A percentile compares a stretch with the other conserved stretches of the same genome.
Conservation (phyloP, 2,329 filamentous ascomycete genomes). For the Didymella lethalis region DNA sequence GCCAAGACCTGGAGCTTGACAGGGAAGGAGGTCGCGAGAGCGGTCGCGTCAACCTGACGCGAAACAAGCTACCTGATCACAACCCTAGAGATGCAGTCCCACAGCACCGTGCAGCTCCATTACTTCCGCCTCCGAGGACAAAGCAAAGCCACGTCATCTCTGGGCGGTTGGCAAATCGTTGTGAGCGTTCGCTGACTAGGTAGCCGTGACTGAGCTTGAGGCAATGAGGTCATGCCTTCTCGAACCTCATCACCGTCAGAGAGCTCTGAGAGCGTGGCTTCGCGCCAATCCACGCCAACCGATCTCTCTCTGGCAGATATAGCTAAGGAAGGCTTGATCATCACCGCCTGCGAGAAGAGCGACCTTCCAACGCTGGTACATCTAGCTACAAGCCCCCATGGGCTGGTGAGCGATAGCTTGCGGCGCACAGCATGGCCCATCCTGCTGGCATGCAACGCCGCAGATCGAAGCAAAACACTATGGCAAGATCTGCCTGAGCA, state of each 20-base stretch:
- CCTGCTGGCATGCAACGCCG: slow-evolving; percentile 52
- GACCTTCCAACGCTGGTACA: slow-evolving; percentile 52
- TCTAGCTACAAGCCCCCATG: slow-evolving; percentile 55
- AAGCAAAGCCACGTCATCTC: slow-evolving; percentile 20
- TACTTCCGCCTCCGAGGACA: slow-evolving; percentile 6
- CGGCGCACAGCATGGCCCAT: slow-evolving; percentile 79
- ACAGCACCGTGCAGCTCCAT: slow-evolving; percentile 10
- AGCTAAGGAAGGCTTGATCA: slow-evolving; percentile 46
- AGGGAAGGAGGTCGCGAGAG: slow-evolving; percentile 25
- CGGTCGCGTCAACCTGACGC: slow-evolving; percentile 24
- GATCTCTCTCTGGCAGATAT: slow-evolving; percentile 26
- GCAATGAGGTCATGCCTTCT: slow-evolving; percentile 41
- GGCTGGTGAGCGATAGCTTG: slow-evolving; percentile 61
- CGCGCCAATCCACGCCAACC: slow-evolving; percentile 28
- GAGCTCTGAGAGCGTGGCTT: slow-evolving; percentile 40
- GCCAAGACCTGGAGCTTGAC: slow-evolving; percentile 27
- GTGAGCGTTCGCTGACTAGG: background rate
- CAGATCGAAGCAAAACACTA: slow-evolving; percentile 31
- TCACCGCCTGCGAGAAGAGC: slow-evolving; percentile 52
- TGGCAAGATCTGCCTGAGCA: slow-evolving; percentile 77
- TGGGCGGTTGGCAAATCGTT: background rate
- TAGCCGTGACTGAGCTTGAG: slow-evolving; percentile 15
- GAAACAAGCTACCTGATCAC: slow-evolving; percentile 12
- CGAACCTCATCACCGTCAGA: slow-evolving; percentile 37
- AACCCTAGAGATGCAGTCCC: slow-evolving; percentile 18